These are phyloP conservation scores for Dactylorhiza incarnata DNA, from an alignment of 106 monocot species.

Conservation along the genomic window DNA sequence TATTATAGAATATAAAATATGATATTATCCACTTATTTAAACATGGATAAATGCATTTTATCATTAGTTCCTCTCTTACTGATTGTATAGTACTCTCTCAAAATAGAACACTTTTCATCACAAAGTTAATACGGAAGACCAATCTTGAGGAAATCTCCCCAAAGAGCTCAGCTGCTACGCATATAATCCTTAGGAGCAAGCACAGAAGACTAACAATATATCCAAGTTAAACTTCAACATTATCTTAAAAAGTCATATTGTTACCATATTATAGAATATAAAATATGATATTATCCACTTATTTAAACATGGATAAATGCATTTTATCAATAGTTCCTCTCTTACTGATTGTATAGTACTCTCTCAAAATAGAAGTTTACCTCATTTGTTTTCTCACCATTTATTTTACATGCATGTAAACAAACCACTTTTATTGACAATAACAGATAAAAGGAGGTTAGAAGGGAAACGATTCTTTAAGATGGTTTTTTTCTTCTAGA, in stretches of 20 bases:
- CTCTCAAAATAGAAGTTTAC: background rate
- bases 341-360: background rate
- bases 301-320: background rate
- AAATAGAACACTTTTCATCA: background rate
- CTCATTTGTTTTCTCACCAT: background rate
- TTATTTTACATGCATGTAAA: background rate
- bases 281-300: background rate
- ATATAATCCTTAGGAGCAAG: background rate
- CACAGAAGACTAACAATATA: background rate
- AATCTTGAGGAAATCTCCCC: background rate
- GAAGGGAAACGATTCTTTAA: too few species aligned
- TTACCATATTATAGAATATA: background rate
- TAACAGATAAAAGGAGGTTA: too few species aligned
- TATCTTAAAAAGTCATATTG: background rate
- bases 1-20: background rate
- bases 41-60: background rate
- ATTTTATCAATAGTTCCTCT: background rate
- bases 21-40: background rate
- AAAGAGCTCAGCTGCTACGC: background rate
- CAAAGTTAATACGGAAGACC: background rate
- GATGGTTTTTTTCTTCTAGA: too few species aligned
- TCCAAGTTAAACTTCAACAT: background rate
- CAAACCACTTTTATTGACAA: background rate
- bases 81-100: background rate
- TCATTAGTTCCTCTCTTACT: background rate